Base-by-base conservation (phyloP, 2,329 filamentous ascomycete genomes). In the Macrophomina phaseolina region DNA sequence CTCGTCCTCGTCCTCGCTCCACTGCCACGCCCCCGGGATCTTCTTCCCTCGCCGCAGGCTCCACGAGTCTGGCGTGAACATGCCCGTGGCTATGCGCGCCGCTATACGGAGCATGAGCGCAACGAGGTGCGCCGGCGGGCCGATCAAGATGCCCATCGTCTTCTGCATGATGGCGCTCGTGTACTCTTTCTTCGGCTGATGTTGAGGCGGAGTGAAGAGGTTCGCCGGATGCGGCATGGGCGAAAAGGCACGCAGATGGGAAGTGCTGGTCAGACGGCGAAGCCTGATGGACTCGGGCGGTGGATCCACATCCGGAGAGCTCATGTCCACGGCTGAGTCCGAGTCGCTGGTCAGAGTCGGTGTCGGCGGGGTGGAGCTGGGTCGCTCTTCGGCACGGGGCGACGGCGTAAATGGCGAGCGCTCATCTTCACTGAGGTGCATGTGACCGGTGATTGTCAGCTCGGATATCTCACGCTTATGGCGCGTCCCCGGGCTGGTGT, bases 51-150 rank as follows among this genome's bases (percentile, higher is more conserved):
- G 71, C 70, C 73, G 71, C 14, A 78, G 68, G 12, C 74, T 73
- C 65, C 77, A 79, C 3, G 76, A 76, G 52, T 72, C 73, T 66
- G 76, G 76, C 40, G 74, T 72, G 55, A 76, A 75, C 18, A 68
- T 77, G 4, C 82, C 82, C 53, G 79, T 79, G 1, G 89, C 86
- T 69, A 97, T 92, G 69, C 87, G 89, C 0, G 91, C 89, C 0
- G 93, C 92, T 66, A 97, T 92, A 66, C 89, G 88, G 4, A 97
- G 85, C 84, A 97, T 93, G 48, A 97, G 82, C 32, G 87, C 84
- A 42, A 97, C 86, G 1, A 97, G 85, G 72, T 94, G 88, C 40
- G 90, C 87, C 0, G 94, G 93, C n/a, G 93, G 93, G 0, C 91
- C 89, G 14, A 97, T 81, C 4, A 97, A 84, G 36, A 95, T 85